Base-by-base conservation (phyloP, 2,329 filamentous ascomycete genomes). In the Verticillium klebahnii region DNA sequence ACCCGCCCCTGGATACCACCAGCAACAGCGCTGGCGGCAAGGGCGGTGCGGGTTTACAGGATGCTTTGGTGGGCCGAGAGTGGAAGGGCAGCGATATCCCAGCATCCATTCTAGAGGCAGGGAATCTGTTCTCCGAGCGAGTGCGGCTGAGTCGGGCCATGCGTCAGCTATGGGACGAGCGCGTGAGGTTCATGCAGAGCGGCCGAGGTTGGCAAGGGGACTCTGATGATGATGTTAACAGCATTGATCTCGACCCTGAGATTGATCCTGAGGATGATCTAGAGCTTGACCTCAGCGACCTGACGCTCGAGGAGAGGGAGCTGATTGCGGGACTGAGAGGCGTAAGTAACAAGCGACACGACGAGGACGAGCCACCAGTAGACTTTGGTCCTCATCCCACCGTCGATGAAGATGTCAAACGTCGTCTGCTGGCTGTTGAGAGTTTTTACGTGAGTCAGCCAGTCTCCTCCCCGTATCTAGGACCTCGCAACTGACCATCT, bases 11-110 rank as follows among this genome's bases (percentile, higher is more conserved):
- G 19, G 94, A 97, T 74, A 89, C 89, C 64, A 89, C 87, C 29
- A 97, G 93, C 75, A 97, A 96, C 71, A 91, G 89, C 68, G 88
- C 94, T 40, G 94, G 95, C 58, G 94, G 94, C 1, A 97, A 96
- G 72, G 93, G 93, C 14, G 85, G 84, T 23, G 91, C 93, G 6
- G 90, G 91, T 52, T 76, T 93, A 55, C 92, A 97, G 72, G 90
- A 94, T 67, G 76, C 85, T 19, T 80, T 96, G 25, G 92, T 96
- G 3, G 92, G 92, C 15, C 86, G 91, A 45, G 91, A 85, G 71
- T 97, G 93, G 93, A 90, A 96, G 74, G 93, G 93, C n/a, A 91
- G 91, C 65, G 93, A 97, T 71, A 90, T 99, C 12, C 95, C 95
- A 9, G 89, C 92, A 8, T 98, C 94, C 1, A 98, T 99, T 63